A percentile compares a stretch with the other conserved stretches of the same genome.
phyloP scores from a whole-genome alignment of 768 basidiomycete species.

The Collybiopsis confluens region DNA sequence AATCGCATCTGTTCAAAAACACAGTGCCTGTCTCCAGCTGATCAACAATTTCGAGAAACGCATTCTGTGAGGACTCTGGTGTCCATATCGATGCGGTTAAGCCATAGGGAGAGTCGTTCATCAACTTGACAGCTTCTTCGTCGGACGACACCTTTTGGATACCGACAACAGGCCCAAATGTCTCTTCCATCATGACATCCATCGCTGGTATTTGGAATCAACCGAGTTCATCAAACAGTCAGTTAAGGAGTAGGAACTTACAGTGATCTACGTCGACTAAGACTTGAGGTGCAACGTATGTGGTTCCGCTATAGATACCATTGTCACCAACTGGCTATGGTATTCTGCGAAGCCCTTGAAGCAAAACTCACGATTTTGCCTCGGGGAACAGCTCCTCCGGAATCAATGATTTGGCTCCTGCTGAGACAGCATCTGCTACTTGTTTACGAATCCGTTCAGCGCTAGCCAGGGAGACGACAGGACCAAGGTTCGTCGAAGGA shows the following conservation, averaged over 20 bases:
- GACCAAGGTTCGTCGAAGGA: slow-evolving; percentile 76
- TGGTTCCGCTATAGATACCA: slow-evolving; percentile 52
- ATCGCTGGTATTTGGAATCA: slow-evolving; percentile 48
- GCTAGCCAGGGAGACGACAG: slow-evolving; percentile 86
- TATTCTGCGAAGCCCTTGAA: no score
- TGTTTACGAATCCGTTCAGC: slow-evolving; percentile 86
- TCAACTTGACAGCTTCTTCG: slow-evolving; percentile 81
- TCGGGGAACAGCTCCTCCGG: slow-evolving; percentile 61
- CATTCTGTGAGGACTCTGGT: slow-evolving; percentile 56
- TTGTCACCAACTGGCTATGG: no score
- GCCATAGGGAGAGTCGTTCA: slow-evolving; percentile 97
- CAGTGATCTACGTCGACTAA: slow-evolving; percentile 85
- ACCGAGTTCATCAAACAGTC: no score
- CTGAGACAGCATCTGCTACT: slow-evolving; percentile 74
- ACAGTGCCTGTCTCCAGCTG: slow-evolving; percentile 88
- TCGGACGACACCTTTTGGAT: slow-evolving; percentile 89
- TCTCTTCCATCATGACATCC: slow-evolving; percentile 92
- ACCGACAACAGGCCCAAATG: slow-evolving; percentile 90
- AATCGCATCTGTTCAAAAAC: slow-evolving; percentile 90
- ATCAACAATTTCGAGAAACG: slow-evolving; percentile 66
- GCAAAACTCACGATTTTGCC: slow-evolving; percentile 67
- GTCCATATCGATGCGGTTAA: slow-evolving; percentile 94
- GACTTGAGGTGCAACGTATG: slow-evolving; percentile 90
- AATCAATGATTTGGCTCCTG: slow-evolving; percentile 77
- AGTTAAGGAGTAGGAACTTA: slow-evolving; percentile 42